Evolutionary conservation across 306 rosid genomes (phyloP).

Genomic region (Vachellia collinsii): DNA sequence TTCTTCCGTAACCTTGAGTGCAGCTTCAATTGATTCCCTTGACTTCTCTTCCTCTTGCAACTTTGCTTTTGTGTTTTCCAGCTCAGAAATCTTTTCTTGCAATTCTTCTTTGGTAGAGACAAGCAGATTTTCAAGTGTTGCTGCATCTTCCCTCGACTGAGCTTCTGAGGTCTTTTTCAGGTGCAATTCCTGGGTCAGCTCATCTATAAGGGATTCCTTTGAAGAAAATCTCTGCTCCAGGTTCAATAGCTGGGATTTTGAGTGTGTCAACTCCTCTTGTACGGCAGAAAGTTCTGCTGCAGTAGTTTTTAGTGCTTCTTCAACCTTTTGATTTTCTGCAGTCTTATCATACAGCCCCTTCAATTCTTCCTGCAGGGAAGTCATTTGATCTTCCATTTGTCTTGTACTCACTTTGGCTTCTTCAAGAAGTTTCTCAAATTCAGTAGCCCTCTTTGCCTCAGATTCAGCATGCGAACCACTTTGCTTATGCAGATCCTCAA

Average conservation of each 20-base stretch:
- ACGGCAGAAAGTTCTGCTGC: constrained; percentile 65
- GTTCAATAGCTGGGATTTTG: constrained; percentile 66
- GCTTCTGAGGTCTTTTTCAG: constrained; percentile 62
- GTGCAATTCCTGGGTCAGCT: constrained; percentile 61
- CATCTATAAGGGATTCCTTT: constrained; percentile 58
- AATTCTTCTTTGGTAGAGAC: constrained; percentile 73
- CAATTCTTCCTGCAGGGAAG: constrained; percentile 70
- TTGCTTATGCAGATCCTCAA: constrained; percentile 85
- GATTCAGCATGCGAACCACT: constrained; percentile 83
- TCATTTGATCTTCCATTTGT: constrained; percentile 68
- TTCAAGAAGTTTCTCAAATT: constrained; percentile 76
- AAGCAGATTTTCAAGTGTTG: constrained; percentile 60
- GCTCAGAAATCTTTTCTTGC: constrained; percentile 57
- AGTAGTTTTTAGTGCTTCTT: constrained; percentile 70
- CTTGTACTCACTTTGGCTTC: constrained; percentile 60
- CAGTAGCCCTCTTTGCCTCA: constrained; percentile 68
- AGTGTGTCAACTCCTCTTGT: constrained; percentile 70
- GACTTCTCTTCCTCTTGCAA: constrained; percentile 64
- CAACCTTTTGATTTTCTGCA: constrained; percentile 69
- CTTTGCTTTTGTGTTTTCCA: constrained; percentile 62
- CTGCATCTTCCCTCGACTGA: constrained; percentile 73
- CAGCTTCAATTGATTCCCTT: constrained; percentile 62
- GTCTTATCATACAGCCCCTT: constrained; percentile 74
- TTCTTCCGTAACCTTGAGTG: constrained; percentile 55
- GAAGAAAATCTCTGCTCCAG: constrained; percentile 59